phyloP scores from a whole-genome alignment of 106 monocot genomes.

The Posidonia australis region DNA sequence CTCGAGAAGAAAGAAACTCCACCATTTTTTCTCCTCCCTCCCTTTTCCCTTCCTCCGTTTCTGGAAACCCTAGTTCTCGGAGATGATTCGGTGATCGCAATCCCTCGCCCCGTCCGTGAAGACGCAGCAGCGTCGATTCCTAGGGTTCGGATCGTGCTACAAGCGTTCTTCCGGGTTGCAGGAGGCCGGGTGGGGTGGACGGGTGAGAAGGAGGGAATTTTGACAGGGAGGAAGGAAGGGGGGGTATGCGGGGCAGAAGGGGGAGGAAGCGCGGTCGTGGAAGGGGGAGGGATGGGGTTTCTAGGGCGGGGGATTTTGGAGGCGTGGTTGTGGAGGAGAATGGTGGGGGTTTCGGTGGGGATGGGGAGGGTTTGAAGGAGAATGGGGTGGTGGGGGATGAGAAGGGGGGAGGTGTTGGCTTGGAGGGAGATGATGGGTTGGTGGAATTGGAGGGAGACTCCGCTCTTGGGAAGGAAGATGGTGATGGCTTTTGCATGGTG shows the following conservation, averaged over 20 bases:
- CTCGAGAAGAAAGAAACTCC: background rate
- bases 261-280: background rate
- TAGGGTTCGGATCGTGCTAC: too few species aligned
- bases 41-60: background rate
- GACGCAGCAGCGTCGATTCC: too few species aligned
- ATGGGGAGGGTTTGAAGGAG: background rate
- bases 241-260: background rate
- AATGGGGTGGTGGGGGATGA: slow-evolving; percentile 9
- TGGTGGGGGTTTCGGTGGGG: background rate
- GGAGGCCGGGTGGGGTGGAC: background rate
- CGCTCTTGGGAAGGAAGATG: too few species aligned
- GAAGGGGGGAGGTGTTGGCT: background rate
- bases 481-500: background rate
- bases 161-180: background rate
- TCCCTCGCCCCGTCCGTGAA: too few species aligned
- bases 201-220: background rate
- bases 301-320: slow-evolving; percentile 2
- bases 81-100: too few species aligned
- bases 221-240: background rate
- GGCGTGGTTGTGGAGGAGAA: slow-evolving; percentile 3
- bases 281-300: background rate
- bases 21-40: background rate
- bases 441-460: background rate
- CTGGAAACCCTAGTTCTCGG: background rate
- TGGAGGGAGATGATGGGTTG: too few species aligned